Percentiles rank a stretch among this genome's conserved stretches.
These are phyloP conservation scores for Zychaea mexicana DNA, from an alignment of 371 early-diverging fungal genomes.

Conservation along the genomic window DNA sequence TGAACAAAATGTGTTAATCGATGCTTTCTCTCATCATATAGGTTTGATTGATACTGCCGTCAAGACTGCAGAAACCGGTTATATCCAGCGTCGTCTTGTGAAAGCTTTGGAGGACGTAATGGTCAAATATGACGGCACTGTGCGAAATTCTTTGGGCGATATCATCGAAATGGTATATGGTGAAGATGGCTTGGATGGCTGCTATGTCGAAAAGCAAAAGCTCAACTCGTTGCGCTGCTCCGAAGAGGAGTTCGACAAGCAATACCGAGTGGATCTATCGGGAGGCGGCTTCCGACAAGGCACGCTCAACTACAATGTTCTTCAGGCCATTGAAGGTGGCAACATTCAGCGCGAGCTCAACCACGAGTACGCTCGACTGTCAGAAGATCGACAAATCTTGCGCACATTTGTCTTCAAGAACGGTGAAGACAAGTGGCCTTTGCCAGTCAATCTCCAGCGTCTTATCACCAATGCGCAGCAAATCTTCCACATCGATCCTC, in stretches of 20 bases:
- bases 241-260: slow-evolving; percentile 74
- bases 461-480: slow-evolving; percentile 92
- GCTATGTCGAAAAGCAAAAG: slow-evolving; percentile 86
- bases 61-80: slow-evolving; percentile 99
- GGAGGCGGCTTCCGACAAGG: slow-evolving; percentile 65
- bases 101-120: slow-evolving; percentile 99
- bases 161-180: slow-evolving; percentile 98
- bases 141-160: slow-evolving; percentile 93
- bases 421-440: slow-evolving; percentile 80
- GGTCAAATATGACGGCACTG: slow-evolving; percentile 98
- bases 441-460: slow-evolving; percentile 91
- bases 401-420: slow-evolving; percentile 80
- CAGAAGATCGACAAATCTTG: slow-evolving; percentile 73
- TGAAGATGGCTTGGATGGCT: slow-evolving; percentile 99
- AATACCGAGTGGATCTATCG: slow-evolving; percentile 82
- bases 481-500: slow-evolving; percentile 82
- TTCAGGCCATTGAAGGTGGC: slow-evolving; percentile 69
- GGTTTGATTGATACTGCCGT: slow-evolving; percentile 98
- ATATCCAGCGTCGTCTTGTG: slow-evolving; percentile 99
- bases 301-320: slow-evolving; percentile 64
- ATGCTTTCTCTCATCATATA: slow-evolving; percentile 4
- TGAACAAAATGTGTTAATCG: no score
- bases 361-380: slow-evolving; percentile 80
- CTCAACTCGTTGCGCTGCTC: slow-evolving; percentile 70
- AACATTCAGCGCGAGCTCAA: slow-evolving; percentile 76